These are phyloP conservation scores for Racocetra persica DNA, from an alignment of 371 early-diverging fungal species.

Conservation along the genomic window DNA sequence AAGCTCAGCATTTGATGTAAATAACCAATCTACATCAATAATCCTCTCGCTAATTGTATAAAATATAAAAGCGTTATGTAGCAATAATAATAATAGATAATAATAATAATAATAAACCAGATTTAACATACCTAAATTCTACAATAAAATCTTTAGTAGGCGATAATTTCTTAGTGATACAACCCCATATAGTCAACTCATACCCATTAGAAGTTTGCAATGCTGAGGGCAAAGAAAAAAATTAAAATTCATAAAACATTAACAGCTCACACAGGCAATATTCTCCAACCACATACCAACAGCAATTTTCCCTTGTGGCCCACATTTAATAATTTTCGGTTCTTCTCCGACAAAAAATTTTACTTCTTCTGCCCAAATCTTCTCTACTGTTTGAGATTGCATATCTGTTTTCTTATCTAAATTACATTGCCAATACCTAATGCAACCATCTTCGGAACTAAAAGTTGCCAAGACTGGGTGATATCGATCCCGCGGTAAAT, in stretches of 20 bases:
- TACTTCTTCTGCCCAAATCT: conserved; percentile 19
- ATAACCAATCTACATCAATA: conserved; percentile 70
- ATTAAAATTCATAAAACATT: neutral
- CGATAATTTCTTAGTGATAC: conserved; percentile 23
- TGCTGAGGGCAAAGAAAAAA: neutral
- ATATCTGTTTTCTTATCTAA: neutral
- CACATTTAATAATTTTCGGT: conserved; percentile 31
- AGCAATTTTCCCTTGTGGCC: conserved; percentile 34
- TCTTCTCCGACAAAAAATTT: neutral
- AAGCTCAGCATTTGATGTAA: conserved; percentile 76
- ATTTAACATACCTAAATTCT: conserved; percentile 7
- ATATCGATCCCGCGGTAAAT: neutral
- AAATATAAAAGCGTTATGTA: neutral
- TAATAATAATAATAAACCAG: neutral
- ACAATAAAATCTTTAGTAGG: conserved; percentile 32
- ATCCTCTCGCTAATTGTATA: conserved; percentile 21
- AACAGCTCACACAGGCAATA: too few species aligned
- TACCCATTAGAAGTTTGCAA: neutral
- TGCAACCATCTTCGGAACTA: conserved; percentile 19
- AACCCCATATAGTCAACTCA: conserved; percentile 40
- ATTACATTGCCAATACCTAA: conserved; percentile 33
- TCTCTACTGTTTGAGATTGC: neutral
- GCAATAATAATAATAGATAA: neutral
- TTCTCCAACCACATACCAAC: conserved; percentile 12
- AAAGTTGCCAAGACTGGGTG: conserved; percentile 29